Evolutionary conservation across 495 filamentous ascomycete species (phyloP).

Genomic region (Stereocaulon alpinum): DNA sequence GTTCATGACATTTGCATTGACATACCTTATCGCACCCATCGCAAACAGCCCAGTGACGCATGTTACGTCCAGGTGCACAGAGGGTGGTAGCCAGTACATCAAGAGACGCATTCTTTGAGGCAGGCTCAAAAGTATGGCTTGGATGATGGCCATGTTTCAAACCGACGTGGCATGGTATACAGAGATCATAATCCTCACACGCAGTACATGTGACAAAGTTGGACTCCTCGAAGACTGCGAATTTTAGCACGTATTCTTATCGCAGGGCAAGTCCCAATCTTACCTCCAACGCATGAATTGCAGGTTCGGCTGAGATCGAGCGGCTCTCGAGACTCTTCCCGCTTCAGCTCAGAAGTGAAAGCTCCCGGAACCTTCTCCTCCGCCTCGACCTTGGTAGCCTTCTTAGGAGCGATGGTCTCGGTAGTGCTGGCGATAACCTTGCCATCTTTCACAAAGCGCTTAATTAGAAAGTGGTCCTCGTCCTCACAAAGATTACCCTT

Average conservation of each 20-base stretch:
- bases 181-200: slow-evolving; percentile 90
- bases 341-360: slow-evolving; percentile 30
- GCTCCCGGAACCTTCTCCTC: slow-evolving; percentile 35
- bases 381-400: slow-evolving; percentile 18
- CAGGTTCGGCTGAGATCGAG: slow-evolving; percentile 57
- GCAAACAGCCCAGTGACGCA: slow-evolving; percentile 78
- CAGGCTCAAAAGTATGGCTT: slow-evolving; percentile 66
- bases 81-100: slow-evolving; percentile 47
- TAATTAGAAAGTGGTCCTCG: slow-evolving; percentile 84
- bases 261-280: slow-evolving; percentile 19
- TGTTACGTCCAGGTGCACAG: slow-evolving; percentile 70
- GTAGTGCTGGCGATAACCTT: slow-evolving; percentile 75
- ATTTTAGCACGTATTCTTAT: slow-evolving; percentile 14
- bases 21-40: slow-evolving; percentile 82
- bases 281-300: slow-evolving; percentile 81
- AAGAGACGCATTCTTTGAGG: slow-evolving; percentile 45
- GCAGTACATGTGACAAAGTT: slow-evolving; percentile 75
- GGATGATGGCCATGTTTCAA: slow-evolving; percentile 89
- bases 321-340: slow-evolving; percentile 20
- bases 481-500: slow-evolving; percentile 64
- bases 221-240: slow-evolving; percentile 56
- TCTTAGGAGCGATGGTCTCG: slow-evolving; percentile 61
- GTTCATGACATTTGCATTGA: not conserved
- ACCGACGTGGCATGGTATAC: slow-evolving; percentile 63
- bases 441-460: slow-evolving; percentile 70